Evolutionary conservation across 1,139 yeast genomes (phyloP), one percentile per base, ranked within the genome.

Genomic region (Yamadazyma dendronema): DNA sequence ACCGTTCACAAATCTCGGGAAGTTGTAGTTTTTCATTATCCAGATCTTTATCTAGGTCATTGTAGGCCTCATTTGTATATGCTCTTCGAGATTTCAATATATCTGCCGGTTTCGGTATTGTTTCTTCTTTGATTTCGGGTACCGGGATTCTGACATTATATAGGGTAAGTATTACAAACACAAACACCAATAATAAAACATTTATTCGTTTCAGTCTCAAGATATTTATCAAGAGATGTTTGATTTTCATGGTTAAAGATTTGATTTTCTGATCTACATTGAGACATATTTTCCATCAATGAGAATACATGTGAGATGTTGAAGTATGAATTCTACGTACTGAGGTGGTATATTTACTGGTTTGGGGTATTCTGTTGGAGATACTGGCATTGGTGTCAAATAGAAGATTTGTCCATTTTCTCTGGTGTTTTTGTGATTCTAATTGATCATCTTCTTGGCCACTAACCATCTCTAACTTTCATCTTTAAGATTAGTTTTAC

Each of bases 401-500:
- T n/a, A n/a, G n/a, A n/a, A n/a, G n/a, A n/a, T n/a, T n/a, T n/a
- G n/a, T n/a, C n/a, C n/a, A n/a, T n/a, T n/a, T n/a, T n/a, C n/a
- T n/a, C n/a, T n/a, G n/a, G n/a, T 19, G 22, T 9, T 19, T 19
- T 7, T 19, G 22, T 19, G 9, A 9, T 19, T 19, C 22, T 19
- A 9, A n/a, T n/a, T n/a, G n/a, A n/a, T n/a, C n/a, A n/a, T n/a
- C n/a, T n/a, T n/a, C n/a, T n/a, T n/a, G n/a, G n/a, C n/a, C n/a
- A n/a, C n/a, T n/a, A n/a, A n/a, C n/a, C n/a, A n/a, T n/a, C n/a
- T n/a, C n/a, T n/a, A n/a, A n/a, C n/a, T n/a, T 19, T 19, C 9
- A 9, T 27, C 9, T 11, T 27, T 6, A 4, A 27, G 9, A 9
- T 17, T 32, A 4, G 33, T 23, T 11, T 34, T 28, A n/a, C 65